A percentile compares a stretch with the other conserved stretches of the same genome.
phyloP scores from a whole-genome alignment of 305 asterid species.

The Solanum hybrid region DNA sequence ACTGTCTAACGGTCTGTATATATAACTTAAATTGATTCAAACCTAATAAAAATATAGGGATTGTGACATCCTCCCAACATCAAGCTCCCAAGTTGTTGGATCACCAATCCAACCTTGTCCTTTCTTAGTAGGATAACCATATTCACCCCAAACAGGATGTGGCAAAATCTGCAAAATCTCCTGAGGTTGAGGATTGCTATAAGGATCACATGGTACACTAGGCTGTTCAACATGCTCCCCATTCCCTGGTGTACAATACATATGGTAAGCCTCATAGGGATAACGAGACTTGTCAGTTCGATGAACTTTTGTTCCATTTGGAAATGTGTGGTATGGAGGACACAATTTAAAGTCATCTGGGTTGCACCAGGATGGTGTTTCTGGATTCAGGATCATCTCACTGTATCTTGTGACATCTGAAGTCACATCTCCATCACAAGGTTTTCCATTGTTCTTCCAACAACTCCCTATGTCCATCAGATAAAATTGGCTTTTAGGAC shows the following conservation, averaged over 20 bases:
- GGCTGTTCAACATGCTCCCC: constrained; percentile 26
- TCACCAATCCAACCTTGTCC: constrained; percentile 78
- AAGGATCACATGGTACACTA: constrained; percentile 49
- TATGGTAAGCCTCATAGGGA: constrained; percentile 65
- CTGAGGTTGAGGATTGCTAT: constrained; percentile 75
- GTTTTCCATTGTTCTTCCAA: constrained; percentile 67
- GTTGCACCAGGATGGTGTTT: constrained; percentile 52
- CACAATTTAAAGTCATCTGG: constrained; percentile 22
- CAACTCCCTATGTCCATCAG: constrained; percentile 75
- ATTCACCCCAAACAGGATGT: constrained; percentile 63
- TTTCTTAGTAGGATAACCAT: constrained; percentile 52
- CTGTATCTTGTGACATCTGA: constrained; percentile 63
- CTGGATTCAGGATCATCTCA: constrained; percentile 67
- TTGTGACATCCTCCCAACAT: constrained; percentile 52
- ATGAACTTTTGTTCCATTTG: constrained; percentile 42
- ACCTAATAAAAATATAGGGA: constrained; percentile 69
- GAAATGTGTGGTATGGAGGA: constrained; percentile 54
- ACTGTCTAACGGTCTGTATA: not conserved
- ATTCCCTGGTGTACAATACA: constrained; percentile 63
- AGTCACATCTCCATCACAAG: constrained; percentile 55
- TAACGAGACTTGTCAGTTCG: constrained; percentile 33
- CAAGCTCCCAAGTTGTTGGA: constrained; percentile 59
- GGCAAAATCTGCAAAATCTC: constrained; percentile 68
- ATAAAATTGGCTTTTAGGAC: constrained; percentile 63
- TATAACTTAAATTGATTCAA: not conserved